Conservation (phyloP, 495 filamentous ascomycete genomes). For the Penicillium chermesinum region DNA sequence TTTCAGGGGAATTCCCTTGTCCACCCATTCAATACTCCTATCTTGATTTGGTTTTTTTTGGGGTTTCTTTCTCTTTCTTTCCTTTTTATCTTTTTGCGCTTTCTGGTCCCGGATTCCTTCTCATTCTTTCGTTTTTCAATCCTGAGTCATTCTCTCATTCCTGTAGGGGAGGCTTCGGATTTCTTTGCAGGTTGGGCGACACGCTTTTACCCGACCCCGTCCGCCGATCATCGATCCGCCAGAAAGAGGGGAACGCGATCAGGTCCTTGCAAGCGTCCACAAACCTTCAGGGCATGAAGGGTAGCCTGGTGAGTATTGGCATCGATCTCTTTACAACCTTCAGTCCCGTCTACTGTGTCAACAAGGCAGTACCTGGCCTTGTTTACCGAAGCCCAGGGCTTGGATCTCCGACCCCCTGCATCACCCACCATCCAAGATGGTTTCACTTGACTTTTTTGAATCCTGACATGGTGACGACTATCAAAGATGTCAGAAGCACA, state of each 20-base stretch:
- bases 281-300: conserved; percentile 3
- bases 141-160: background rate
- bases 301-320: conserved; percentile 1
- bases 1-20: conserved; percentile 8
- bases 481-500: conserved; percentile 1
- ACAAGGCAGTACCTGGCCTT: conserved; percentile 10
- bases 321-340: background rate
- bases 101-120: background rate
- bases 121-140: background rate
- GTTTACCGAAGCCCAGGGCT: conserved; percentile 19
- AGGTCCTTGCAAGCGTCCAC: background rate
- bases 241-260: conserved; percentile 15
- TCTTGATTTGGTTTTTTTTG: conserved; percentile 2
- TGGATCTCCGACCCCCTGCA: conserved; percentile 17
- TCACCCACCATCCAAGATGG: conserved; percentile 15
- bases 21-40: conserved; percentile 1
- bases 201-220: background rate
- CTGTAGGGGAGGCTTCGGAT: background rate
- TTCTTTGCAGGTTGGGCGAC: background rate
- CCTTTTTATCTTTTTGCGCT: background rate
- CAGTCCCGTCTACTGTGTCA: conserved; percentile 12
- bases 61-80: conserved; percentile 1
- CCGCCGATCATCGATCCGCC: conserved; percentile 8
- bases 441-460: conserved; percentile 26
- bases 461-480: background rate